Base-by-base conservation (phyloP, 441 rosid species). In the Erodium trifolium region DNA sequence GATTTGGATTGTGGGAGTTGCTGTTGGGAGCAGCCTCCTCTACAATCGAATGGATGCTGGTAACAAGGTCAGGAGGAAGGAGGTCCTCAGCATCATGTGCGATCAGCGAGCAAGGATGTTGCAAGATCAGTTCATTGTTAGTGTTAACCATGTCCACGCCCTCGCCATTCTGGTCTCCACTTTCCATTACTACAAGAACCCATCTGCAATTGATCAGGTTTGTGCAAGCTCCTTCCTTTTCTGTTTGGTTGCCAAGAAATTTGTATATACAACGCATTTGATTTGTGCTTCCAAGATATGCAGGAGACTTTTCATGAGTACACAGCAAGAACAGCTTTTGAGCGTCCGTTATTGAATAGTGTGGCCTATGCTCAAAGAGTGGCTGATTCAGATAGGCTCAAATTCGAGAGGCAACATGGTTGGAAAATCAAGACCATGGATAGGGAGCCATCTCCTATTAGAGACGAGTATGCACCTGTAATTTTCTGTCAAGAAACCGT, bases 131-230 rank as follows among this genome's bases (percentile, higher is more conserved):
- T 94, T 94, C 71, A 85, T 76, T 84, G 97, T 94, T 70, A 91
- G 96, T 78, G 97, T 91, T 67, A 94, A 94, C 70, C 99, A 94
- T 82, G 97, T 94, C 55, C 99, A 94, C 71, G 97, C 96, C 68
- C 86, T 94, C 71, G 96, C 99, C 68, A 85, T 94, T 77, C 96
- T 94, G 65, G 94, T 94, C 78, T 91, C 99, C 66, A 91, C 97
- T 69, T 94, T 94, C 67, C 96, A 90, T 75, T 90, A 88, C 82
- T 86, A 78, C 84, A 91, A 86, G 82, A 86, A 81, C 71, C 97
- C 99, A 55, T 90, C 99, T 74, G 96, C 99, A 10, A 91, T 94
- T 51, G 97, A 94, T 82, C 97, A 94, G 97, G 99, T 94, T 78
- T 75, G 64, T 75, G 73, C 10, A 29, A 10, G n/a, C 27, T 43